Base-by-base conservation (phyloP, 1,139 yeast genomes). In the Pichia sp. region DNA sequence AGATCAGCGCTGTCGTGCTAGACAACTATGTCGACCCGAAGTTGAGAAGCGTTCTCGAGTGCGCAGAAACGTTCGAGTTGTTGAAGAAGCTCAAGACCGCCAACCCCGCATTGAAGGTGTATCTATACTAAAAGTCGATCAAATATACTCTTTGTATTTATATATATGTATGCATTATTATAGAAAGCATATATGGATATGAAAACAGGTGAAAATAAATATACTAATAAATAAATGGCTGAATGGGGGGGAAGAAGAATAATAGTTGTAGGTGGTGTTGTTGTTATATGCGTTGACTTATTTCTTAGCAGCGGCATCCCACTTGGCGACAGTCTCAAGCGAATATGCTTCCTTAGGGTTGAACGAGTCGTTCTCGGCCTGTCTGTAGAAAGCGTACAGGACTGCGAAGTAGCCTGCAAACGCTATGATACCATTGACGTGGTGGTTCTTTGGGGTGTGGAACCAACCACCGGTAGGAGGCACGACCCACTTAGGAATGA, bases 11-110 rank as follows among this genome's bases (percentile, higher is more conserved):
- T 36, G 70, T 85, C 13, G 76, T 86, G n/a, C 73, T 85, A 26
- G 93, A 86, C 64, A 73, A 87, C 4, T 82, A 79, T 62, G 73
- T 86, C 63, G 90, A 86, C 65, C 69, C 75, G 19, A 87, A 86
- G 68, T 72, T 76, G 55, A 85, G 84, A 61, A 80, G 78, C 57
- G 73, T 85, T 3, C 83, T 87, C 82, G 92, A 86, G 58, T 70
- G 75, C 42, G 71, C 73, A 41, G 85, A 79, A 57, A 76, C 81
- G 5, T 65, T 72, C 10, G 68, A 68, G 26, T 70, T 75, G 4
- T 64, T 81, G 54, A 77, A 76, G 58, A 68, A 65, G 7, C 70
- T 81, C 56, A 69, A 78, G 5, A 57, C 51, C 15, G 63, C 61
- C 1, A 69, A 70, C 44, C 62, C 68, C 5, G 79, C 81, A 4